A percentile compares a stretch with the other conserved stretches of the same genome.
Conservation (phyloP, 2,329 filamentous ascomycete species). For the Diaporthe destruens region DNA sequence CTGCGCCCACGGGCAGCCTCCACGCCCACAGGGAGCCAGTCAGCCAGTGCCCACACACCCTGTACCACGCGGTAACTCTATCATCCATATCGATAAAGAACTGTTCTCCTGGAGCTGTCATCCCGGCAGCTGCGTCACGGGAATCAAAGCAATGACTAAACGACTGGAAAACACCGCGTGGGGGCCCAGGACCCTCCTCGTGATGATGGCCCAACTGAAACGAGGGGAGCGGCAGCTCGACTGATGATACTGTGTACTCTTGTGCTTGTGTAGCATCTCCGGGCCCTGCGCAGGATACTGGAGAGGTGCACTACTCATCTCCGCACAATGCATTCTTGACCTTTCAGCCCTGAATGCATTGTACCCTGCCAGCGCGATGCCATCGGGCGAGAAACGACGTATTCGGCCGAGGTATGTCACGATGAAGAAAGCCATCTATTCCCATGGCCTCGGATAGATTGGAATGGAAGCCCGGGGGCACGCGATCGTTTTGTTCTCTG, state of each 20-base stretch:
- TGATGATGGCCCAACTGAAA: slow-evolving; percentile 24
- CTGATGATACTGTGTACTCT: slow-evolving; percentile 6
- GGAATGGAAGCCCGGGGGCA: slow-evolving; percentile 26
- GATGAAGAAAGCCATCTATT: slow-evolving; percentile 15
- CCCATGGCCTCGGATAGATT: slow-evolving; percentile 24
- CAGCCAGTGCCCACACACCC: slow-evolving; percentile 14
- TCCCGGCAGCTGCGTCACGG: slow-evolving; percentile 31
- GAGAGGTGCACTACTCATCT: not conserved
- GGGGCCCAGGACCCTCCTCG: slow-evolving; percentile 23
- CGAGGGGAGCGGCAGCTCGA: slow-evolving; percentile 22
- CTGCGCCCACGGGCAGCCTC: not conserved
- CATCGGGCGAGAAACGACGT: slow-evolving; percentile 25
- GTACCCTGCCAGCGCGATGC: not conserved
- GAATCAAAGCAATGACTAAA: slow-evolving; percentile 35
- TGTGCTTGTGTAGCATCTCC: not conserved
- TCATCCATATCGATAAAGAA: slow-evolving; percentile 10
- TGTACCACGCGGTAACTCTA: not conserved
- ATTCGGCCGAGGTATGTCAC: slow-evolving; percentile 24
- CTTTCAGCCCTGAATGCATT: not conserved
- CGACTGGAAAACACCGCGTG: slow-evolving; percentile 30
- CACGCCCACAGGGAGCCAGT: slow-evolving; percentile 11
- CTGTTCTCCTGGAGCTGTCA: slow-evolving; percentile 15
- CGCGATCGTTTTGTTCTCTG: slow-evolving; percentile 19
- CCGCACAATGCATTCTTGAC: slow-evolving; percentile 18
- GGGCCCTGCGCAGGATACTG: not conserved